Conservation (phyloP, 176 grass and related monocot genomes). For the Rhynchospora breviuscula region DNA sequence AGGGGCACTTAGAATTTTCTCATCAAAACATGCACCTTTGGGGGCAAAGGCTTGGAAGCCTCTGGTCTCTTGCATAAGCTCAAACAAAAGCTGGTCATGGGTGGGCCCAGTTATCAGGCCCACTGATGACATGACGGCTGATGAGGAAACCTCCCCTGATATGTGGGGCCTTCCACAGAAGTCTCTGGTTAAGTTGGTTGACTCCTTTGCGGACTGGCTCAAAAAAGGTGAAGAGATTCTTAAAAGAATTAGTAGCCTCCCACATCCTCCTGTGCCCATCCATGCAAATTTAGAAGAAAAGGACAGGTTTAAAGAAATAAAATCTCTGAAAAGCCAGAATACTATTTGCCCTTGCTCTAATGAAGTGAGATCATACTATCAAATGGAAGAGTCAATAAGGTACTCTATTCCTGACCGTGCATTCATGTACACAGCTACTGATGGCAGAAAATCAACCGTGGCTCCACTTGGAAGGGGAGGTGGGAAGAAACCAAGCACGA, state of each 20-base stretch:
- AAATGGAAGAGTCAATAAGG: conserved; percentile 76
- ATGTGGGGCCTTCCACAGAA: conserved; percentile 95
- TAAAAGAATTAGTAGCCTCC: conserved; percentile 84
- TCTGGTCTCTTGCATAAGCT: conserved; percentile 68
- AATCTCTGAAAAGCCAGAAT: conserved; percentile 92
- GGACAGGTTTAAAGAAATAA: conserved; percentile 97
- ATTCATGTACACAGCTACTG: conserved; percentile 94
- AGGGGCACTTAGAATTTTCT: conserved; percentile 85
- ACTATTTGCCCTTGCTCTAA: conserved; percentile 82
- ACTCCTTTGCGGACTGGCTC: conserved; percentile 99
- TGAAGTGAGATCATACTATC: conserved; percentile 75
- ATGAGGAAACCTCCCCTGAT: conserved; percentile 61
- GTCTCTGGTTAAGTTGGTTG: conserved; percentile 95
- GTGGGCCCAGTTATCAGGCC: conserved; percentile 47
- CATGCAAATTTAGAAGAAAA: conserved; percentile 77
- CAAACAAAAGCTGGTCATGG: conserved; percentile 91
- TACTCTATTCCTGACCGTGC: conserved; percentile 97
- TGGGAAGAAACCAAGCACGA: conserved; percentile 77
- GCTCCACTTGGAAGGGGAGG: conserved; percentile 87
- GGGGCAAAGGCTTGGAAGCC: conserved; percentile 90
- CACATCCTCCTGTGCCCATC: conserved; percentile 60
- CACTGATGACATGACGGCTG: conserved; percentile 41
- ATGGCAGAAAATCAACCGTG: conserved; percentile 97
- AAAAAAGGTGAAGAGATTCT: conserved; percentile 96
- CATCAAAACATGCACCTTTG: conserved; percentile 90